phyloP scores from a whole-genome alignment of 257 asterid genomes.

The Misopates orontium region DNA sequence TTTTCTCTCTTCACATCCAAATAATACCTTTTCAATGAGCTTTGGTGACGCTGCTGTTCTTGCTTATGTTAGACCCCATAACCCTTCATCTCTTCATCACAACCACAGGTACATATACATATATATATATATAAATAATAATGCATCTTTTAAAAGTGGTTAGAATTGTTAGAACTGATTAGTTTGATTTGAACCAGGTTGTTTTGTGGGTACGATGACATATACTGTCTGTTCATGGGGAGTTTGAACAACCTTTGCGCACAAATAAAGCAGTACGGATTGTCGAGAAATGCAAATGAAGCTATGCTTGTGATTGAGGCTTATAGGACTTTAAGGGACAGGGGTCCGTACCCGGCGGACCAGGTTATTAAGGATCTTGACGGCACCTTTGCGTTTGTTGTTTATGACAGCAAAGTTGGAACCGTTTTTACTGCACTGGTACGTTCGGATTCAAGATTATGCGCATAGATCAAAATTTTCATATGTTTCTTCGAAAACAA shows the following conservation, averaged over 20 bases:
- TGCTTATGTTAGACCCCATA: conserved; percentile 48
- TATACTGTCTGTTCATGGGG: conserved; percentile 76
- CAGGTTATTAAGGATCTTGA: conserved; percentile 85
- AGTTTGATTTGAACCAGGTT: conserved; percentile 37
- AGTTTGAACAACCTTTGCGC: conserved; percentile 68
- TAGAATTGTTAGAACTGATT: too few relatives aligned
- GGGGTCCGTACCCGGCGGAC: conserved; percentile 90
- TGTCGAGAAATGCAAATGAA: conserved; percentile 63
- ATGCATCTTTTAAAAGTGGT: too few relatives aligned
- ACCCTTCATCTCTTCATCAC: too few relatives aligned
- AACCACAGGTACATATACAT: too few relatives aligned
- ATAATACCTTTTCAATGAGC: conserved; percentile 43
- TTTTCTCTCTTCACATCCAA: conserved; percentile 48
- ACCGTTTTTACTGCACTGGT: conserved; percentile 83
- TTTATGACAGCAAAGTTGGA: conserved; percentile 66
- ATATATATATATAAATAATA: neutral
- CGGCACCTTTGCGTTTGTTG: conserved; percentile 74
- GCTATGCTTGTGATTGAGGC: conserved; percentile 85
- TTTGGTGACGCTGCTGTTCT: conserved; percentile 74
- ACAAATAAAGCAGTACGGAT: conserved; percentile 69
- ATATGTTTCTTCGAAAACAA: too few relatives aligned
- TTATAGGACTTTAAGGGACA: conserved; percentile 71
- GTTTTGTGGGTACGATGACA: conserved; percentile 71
- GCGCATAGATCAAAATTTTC: too few relatives aligned
- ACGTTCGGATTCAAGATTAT: neutral